These are phyloP conservation scores for Phoenix dactylifera DNA, from an alignment of 176 grass and related monocot genomes.

Conservation along the genomic window DNA sequence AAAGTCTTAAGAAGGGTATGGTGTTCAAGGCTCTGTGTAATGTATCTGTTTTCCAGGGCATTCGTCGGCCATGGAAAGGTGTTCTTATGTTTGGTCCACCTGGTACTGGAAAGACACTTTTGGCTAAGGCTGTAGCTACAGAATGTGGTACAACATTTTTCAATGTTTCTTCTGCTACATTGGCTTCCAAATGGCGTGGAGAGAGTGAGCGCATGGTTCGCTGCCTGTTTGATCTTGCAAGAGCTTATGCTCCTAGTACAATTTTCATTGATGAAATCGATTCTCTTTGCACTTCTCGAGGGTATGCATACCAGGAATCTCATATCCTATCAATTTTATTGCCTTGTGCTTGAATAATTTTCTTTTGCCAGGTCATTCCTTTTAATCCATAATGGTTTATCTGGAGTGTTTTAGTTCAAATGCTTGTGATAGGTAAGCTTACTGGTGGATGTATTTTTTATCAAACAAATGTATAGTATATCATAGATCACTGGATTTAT, in stretches of 20 bases:
- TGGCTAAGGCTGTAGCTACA: conserved; percentile 97
- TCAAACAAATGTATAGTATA: too few relatives aligned
- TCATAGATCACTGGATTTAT: too few relatives aligned
- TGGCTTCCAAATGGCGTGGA: conserved; percentile 97
- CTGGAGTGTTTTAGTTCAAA: too few relatives aligned
- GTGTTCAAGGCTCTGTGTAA: background rate
- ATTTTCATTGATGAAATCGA: conserved; percentile 99
- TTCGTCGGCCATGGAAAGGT: conserved; percentile 98
- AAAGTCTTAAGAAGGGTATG: conserved; percentile 7
- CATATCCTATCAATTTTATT: too few relatives aligned
- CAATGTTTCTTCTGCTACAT: conserved; percentile 95
- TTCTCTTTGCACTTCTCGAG: conserved; percentile 86
- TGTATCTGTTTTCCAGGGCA: conserved; percentile 54
- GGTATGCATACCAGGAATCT: conserved; percentile 39
- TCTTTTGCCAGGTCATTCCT: too few relatives aligned
- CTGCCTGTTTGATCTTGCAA: conserved; percentile 88
- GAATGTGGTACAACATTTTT: conserved; percentile 99
- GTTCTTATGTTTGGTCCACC: conserved; percentile 99
- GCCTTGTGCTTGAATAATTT: too few relatives aligned
- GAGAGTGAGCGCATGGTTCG: conserved; percentile 97
- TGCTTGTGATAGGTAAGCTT: too few relatives aligned
- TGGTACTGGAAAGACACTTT: conserved; percentile 92
- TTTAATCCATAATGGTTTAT: too few relatives aligned
- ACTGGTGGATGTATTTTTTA: too few relatives aligned
- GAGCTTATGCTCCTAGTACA: conserved; percentile 90